Evolutionary conservation across 1,284 basidiomycete genomes (phyloP).

Genomic region (Ustilago vetiveriae): DNA sequence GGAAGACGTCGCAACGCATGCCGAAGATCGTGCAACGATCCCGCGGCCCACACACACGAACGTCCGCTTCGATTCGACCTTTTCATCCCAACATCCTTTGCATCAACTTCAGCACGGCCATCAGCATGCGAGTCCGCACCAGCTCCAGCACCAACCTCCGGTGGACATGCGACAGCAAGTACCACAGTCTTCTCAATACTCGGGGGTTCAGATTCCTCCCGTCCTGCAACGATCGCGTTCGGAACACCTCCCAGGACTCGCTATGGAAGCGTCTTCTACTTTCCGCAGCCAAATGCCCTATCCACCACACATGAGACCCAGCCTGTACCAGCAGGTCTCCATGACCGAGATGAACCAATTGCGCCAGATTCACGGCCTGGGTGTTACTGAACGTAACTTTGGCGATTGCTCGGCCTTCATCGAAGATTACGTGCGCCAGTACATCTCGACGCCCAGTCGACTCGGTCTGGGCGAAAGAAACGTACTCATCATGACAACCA

Average conservation of each 20-base stretch:
- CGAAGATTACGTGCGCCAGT: slow-evolving; percentile 68
- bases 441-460: slow-evolving; percentile 83
- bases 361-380: slow-evolving; percentile 32
- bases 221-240: slow-evolving; percentile 26
- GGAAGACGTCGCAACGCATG: slow-evolving; percentile 29
- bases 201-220: slow-evolving; percentile 16
- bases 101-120: slow-evolving; percentile 23
- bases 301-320: slow-evolving; percentile 45
- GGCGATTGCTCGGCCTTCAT: slow-evolving; percentile 57
- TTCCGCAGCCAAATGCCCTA: slow-evolving; percentile 38
- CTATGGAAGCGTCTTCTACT: slow-evolving; percentile 21
- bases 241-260: slow-evolving; percentile 22
- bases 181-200: slow-evolving; percentile 9
- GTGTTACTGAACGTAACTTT: slow-evolving; percentile 33
- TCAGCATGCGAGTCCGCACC: slow-evolving; percentile 9
- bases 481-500: slow-evolving; percentile 93
- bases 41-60: slow-evolving; percentile 14
- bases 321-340: slow-evolving; percentile 54
- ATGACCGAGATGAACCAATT: slow-evolving; percentile 46
- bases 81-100: slow-evolving; percentile 18
- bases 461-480: slow-evolving; percentile 90
- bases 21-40: slow-evolving; percentile 9
- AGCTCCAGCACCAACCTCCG: neutral
- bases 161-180: slow-evolving; percentile 5
- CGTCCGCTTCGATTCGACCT: slow-evolving; percentile 14